Percentiles rank a stretch among this genome's conserved stretches.
These are phyloP conservation scores for Lactarius psammicola DNA, from an alignment of 768 basidiomycete species.

Conservation along the genomic window DNA sequence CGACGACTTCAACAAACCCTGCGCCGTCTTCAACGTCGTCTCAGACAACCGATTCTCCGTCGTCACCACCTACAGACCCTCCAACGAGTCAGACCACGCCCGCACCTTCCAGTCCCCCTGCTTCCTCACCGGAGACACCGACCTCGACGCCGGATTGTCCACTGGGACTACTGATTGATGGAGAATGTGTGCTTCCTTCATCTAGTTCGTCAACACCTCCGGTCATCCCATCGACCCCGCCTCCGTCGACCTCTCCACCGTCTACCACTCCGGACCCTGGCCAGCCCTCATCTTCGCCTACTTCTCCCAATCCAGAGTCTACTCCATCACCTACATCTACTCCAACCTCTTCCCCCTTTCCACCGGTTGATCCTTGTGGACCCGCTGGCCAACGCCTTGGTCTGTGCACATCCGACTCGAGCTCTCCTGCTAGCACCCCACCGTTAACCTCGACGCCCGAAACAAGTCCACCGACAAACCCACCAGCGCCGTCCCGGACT, in stretches of 20 bases:
- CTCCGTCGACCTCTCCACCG: not conserved
- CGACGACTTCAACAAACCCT: not conserved
- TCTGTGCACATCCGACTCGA: constrained; percentile 18
- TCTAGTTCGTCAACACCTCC: not conserved
- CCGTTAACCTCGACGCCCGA: not conserved
- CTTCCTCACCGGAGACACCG: not conserved
- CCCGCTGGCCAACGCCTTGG: constrained; percentile 31
- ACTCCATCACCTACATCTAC: not conserved
- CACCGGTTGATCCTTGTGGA: constrained; percentile 15
- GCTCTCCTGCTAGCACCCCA: constrained; percentile 2
- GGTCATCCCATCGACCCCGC: not conserved
- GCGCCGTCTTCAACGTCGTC: not conserved
- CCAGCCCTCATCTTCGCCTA: not conserved
- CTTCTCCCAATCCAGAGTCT: not conserved
- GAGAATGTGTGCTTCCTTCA: not conserved
- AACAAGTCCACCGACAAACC: not conserved
- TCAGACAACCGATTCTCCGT: not conserved
- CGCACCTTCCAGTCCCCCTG: not conserved
- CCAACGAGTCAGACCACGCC: not conserved
- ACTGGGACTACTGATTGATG: not conserved
- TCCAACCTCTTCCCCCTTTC: constrained; percentile 10
- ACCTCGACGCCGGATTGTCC: constrained; percentile 1
- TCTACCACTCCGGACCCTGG: not conserved
- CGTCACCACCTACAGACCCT: not conserved
- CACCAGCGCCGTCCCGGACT: not conserved